Percentiles rank a stretch among this genome's conserved stretches.
These are phyloP conservation scores for Exophiala lecanii-corni DNA, from an alignment of 2,329 filamentous ascomycete genomes.

Conservation along the genomic window DNA sequence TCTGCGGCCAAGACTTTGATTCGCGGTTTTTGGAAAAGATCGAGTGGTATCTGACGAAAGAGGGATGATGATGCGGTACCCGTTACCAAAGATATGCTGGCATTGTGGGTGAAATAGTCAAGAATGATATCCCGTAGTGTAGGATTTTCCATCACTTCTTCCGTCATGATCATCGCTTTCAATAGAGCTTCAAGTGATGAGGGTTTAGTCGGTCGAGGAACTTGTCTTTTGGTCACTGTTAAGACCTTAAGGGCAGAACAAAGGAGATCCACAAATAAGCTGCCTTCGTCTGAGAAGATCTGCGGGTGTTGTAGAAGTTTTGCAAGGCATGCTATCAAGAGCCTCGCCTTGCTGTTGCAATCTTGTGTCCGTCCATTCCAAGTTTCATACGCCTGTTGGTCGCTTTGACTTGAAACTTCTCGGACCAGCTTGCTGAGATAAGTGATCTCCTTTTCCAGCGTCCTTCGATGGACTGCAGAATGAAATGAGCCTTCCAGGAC, in stretches of 20 bases:
- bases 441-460: constrained; percentile 8
- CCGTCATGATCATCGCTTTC: constrained; percentile 3
- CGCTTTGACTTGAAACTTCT: background rate
- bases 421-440: constrained; percentile 6
- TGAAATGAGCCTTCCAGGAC: constrained; percentile 7
- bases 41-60: constrained; percentile 4
- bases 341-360: constrained; percentile 2
- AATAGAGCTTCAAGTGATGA: constrained; percentile 3
- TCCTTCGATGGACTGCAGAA: background rate
- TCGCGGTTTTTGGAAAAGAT: constrained; percentile 8
- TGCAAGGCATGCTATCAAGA: constrained; percentile 16
- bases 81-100: background rate
- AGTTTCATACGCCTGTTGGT: background rate
- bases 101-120: constrained; percentile 1
- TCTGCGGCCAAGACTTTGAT: constrained; percentile 9
- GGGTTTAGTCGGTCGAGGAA: background rate
- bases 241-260: constrained; percentile 2
- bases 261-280: constrained; percentile 4
- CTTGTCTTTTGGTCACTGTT: background rate
- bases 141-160: constrained; percentile 6
- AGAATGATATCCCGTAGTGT: constrained; percentile 9
- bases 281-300: constrained; percentile 8
- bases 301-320: constrained; percentile 9
- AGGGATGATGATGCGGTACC: constrained; percentile 1
- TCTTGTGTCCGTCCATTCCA: constrained; percentile 14